phyloP scores from a whole-genome alignment of 163 green algal species.

The Coccomyxa subellipsoidea region DNA sequence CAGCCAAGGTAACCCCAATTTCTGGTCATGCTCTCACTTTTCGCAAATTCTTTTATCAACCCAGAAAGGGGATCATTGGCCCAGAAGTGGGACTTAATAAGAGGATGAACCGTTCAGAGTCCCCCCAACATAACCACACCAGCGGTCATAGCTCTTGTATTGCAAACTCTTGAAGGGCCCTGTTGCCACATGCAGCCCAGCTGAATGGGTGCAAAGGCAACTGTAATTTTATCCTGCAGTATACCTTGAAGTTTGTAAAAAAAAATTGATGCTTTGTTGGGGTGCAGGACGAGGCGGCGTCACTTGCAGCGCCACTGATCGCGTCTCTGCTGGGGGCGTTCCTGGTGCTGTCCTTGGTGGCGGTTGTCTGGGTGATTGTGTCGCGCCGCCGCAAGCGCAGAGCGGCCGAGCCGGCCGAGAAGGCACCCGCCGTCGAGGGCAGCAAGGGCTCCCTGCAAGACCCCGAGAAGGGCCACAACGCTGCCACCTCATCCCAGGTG shows the following conservation, averaged over 20 bases:
- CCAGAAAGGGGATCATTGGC: neutral
- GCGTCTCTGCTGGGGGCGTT: neutral
- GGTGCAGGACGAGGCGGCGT: neutral
- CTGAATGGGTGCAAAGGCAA: no score
- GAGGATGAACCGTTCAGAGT: no score
- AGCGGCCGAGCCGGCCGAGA: neutral
- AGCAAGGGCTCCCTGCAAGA: neutral
- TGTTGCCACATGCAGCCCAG: no score
- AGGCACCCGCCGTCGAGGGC: neutral
- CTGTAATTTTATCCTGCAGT: no score
- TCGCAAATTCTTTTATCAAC: neutral
- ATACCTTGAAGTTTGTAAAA: no score
- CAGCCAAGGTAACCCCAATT: neutral
- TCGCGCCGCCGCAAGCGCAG: neutral
- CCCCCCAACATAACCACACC: no score
- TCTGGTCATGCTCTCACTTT: neutral
- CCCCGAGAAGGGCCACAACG: neutral
- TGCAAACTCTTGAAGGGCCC: no score
- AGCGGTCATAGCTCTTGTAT: no score
- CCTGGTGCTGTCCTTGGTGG: neutral
- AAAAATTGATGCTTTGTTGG: no score
- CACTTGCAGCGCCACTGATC: neutral
- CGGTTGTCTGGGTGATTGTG: neutral
- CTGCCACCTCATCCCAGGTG: neutral
- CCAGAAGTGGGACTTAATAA: neutral